Percentiles rank a stretch among this genome's conserved stretches.
Conservation (phyloP, 1,284 basidiomycete species). For the Apiotrichum veenhuisii region DNA sequence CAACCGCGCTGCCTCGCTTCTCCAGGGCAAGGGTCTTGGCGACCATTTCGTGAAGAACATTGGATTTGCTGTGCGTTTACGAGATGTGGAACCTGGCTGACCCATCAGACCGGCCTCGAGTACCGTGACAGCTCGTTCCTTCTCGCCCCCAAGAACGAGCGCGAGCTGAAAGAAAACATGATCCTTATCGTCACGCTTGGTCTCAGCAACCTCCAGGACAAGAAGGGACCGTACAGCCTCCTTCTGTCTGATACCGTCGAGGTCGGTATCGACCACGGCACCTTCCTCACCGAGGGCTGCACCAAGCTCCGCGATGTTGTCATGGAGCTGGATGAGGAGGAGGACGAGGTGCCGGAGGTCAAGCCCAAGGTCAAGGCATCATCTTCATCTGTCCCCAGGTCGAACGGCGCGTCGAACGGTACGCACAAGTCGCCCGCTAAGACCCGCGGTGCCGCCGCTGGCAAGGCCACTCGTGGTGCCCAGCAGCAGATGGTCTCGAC, state of each 20-base stretch:
- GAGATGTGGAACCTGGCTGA: conserved; percentile 9
- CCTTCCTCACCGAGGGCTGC: conserved; percentile 75
- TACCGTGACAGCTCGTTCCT: conserved; percentile 87
- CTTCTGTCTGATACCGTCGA: conserved; percentile 85
- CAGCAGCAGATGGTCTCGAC: conserved; percentile 68
- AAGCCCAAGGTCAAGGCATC: conserved; percentile 57
- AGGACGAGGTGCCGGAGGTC: conserved; percentile 50
- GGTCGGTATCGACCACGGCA: conserved; percentile 64
- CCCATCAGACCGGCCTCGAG: conserved; percentile 77
- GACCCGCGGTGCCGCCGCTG: conserved; percentile 55
- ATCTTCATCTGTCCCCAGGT: conserved; percentile 52
- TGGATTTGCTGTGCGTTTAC: conserved; percentile 71
- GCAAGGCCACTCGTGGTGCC: conserved; percentile 69
- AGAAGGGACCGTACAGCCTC: conserved; percentile 73
- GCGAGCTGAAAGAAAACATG: conserved; percentile 74
- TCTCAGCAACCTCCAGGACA: conserved; percentile 73
- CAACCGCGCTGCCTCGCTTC: conserved; percentile 65
- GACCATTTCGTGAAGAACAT: conserved; percentile 82
- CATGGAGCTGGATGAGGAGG: conserved; percentile 64
- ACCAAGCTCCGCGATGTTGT: conserved; percentile 80
- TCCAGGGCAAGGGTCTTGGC: conserved; percentile 76
- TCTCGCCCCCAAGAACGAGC: conserved; percentile 73
- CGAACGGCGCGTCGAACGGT: conserved; percentile 27
- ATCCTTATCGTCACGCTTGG: conserved; percentile 78
- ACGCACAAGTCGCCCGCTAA: conserved; percentile 31